phyloP scores from a whole-genome alignment of 306 rosid species.

The Chamaecrista fasciculata region DNA sequence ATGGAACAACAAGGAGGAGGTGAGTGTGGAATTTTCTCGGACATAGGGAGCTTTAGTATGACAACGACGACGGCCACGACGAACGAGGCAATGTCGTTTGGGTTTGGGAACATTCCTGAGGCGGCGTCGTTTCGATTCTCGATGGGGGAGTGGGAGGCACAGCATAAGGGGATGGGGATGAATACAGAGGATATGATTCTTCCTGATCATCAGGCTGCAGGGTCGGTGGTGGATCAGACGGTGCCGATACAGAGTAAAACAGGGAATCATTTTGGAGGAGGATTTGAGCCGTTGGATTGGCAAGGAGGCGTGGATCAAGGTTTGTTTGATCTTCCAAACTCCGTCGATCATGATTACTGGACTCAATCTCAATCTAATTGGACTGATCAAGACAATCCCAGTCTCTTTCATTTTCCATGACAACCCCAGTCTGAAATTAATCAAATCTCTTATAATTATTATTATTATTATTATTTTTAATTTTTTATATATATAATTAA shows the following conservation, averaged over 20 bases:
- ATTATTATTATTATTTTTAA: not conserved
- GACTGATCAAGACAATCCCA: constrained; percentile 70
- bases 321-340: constrained; percentile 77
- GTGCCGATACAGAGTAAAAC: constrained; percentile 43
- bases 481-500: too few species aligned
- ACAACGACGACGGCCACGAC: constrained; percentile 57
- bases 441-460: constrained; percentile 20
- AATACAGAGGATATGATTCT: not conserved
- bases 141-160: constrained; percentile 33
- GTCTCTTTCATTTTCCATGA: constrained; percentile 84
- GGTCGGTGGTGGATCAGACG: constrained; percentile 53
- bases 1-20: constrained; percentile 39
- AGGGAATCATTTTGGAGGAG: constrained; percentile 36
- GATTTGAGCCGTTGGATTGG: constrained; percentile 86
- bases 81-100: constrained; percentile 53
- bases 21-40: constrained; percentile 68
- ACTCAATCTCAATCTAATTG: constrained; percentile 72
- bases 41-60: constrained; percentile 71
- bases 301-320: constrained; percentile 61
- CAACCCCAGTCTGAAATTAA: constrained; percentile 18
- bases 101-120: constrained; percentile 42
- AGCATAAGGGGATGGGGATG: constrained; percentile 33
- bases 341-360: constrained; percentile 94
- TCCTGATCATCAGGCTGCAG: constrained; percentile 31
- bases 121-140: constrained; percentile 48